Evolutionary conservation across 73 alveolate genomes (phyloP).

Genomic region (Durusdinium trenchii): DNA sequence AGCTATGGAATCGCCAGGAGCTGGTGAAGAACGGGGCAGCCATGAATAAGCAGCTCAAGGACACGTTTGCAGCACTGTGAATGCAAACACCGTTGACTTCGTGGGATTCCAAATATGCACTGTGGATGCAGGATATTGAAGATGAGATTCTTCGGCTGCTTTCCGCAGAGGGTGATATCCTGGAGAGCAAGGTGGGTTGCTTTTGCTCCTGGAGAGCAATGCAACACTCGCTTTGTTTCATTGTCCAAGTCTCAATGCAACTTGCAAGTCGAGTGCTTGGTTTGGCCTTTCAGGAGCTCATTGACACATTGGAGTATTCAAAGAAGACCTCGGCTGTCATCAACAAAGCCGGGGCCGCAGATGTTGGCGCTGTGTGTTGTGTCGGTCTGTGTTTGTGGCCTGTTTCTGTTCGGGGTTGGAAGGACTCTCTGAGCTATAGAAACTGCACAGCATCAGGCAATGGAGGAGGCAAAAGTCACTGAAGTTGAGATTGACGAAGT

Average conservation of each 20-base stretch:
- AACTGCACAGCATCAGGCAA: not conserved
- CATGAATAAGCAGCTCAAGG: constrained; percentile 94
- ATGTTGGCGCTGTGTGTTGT: too few species aligned
- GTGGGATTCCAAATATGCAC: not conserved
- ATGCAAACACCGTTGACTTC: not conserved
- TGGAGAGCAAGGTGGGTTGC: constrained; percentile 85
- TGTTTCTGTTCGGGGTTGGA: not conserved
- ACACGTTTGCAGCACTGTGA: not conserved
- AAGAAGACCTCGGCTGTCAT: constrained; percentile 94
- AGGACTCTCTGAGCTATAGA: not conserved
- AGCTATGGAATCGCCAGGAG: too few species aligned
- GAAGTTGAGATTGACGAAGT: constrained; percentile 93
- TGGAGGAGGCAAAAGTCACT: constrained; percentile 94
- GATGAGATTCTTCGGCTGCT: constrained; percentile 90
- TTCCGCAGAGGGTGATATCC: constrained; percentile 94
- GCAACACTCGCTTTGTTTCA: not conserved
- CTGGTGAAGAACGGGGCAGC: constrained; percentile 89
- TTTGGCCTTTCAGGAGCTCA: constrained; percentile 49
- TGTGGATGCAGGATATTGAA: constrained; percentile 66
- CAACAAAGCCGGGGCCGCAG: constrained; percentile 48
- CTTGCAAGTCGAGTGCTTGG: not conserved
- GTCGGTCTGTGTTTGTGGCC: too few species aligned
- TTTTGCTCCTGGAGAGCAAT: constrained; percentile 98
- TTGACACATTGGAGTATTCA: constrained; percentile 84
- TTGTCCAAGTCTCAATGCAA: not conserved